Percentiles rank a stretch among this genome's conserved stretches.
phyloP scores from a whole-genome alignment of 495 filamentous ascomycete genomes.

The Penicillium cinerascens region DNA sequence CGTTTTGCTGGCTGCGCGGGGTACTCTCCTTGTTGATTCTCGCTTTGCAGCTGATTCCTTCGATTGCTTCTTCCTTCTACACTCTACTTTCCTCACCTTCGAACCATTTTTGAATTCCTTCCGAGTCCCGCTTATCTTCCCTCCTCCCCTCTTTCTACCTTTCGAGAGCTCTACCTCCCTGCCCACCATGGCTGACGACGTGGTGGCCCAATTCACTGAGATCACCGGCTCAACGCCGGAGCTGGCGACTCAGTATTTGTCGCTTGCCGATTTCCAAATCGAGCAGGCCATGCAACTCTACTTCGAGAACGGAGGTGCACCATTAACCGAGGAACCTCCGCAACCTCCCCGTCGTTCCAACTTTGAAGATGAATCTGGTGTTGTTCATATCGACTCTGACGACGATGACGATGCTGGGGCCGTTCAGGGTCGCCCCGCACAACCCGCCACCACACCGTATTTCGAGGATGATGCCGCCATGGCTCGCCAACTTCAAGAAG shows the following conservation, averaged over 20 bases:
- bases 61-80: not conserved
- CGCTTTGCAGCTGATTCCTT: slow-evolving; percentile 43
- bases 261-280: slow-evolving; percentile 74
- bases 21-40: slow-evolving; percentile 9
- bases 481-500: slow-evolving; percentile 85
- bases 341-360: slow-evolving; percentile 25
- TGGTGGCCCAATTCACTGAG: slow-evolving; percentile 49
- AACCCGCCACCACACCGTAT: slow-evolving; percentile 18
- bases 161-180: slow-evolving; percentile 20
- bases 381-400: slow-evolving; percentile 72
- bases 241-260: slow-evolving; percentile 73
- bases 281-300: slow-evolving; percentile 85
- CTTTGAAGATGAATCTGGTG: slow-evolving; percentile 53
- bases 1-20: not conserved
- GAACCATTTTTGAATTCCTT: not conserved
- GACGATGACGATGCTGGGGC: slow-evolving; percentile 59
- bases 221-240: slow-evolving; percentile 64
- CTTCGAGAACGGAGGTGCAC: slow-evolving; percentile 73
- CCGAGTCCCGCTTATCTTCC: slow-evolving; percentile 5
- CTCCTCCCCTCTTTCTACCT: slow-evolving; percentile 25
- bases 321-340: slow-evolving; percentile 36
- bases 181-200: slow-evolving; percentile 62
- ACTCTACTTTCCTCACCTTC: not conserved
- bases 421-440: slow-evolving; percentile 1
- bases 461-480: slow-evolving; percentile 90